Base-by-base conservation (phyloP, 805 yeast genomes). In the Saturnispora besseyi region DNA sequence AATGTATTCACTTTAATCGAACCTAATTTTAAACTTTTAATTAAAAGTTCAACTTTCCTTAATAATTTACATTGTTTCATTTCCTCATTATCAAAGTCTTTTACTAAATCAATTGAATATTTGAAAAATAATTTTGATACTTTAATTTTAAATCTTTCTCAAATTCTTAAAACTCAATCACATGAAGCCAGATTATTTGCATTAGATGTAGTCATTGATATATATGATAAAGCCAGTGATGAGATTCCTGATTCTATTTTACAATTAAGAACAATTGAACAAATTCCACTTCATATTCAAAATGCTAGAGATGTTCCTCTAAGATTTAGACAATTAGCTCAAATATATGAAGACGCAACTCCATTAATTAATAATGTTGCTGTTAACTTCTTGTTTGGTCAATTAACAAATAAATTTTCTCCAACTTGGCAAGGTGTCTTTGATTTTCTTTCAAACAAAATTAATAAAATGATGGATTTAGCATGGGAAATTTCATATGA, bases 401-500 rank as follows among this genome's bases (percentile, higher is more conserved):
- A 85, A 52, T 66, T 90, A 41, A 72, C 87, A 4, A 81, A 81
- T 32, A 77, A 78, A 51, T 88, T 91, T 57, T 84, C 87, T 50
- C 98, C 98, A 0, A 74, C 84, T 12, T 89, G 96, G 96, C 75
- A 78, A 18, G 88, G 84, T 5, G 84, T 85, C 2, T 67, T 73
- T 48, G 91, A 83, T 53, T 74, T 76, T 4, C 59, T 87, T 4
- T 77, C 81, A 1, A 59, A 64, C 3, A 63, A 83, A 9, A 64
- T 71, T 12, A 67, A 62, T 15, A 72, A 71, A 54, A 61, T 68
- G 46, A 70, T 73, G 15, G 65, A 63, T 0, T 45, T 69, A 11
- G 68, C 85, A 0, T 88, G 96, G 95, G 61, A 70, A 0, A 59
- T 77, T 18, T 66, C 80, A 0, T 63, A 65, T 37, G 57, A 62